These are phyloP conservation scores for Neonectria ditissima DNA, from an alignment of 2,329 filamentous ascomycete genomes.

Conservation along the genomic window DNA sequence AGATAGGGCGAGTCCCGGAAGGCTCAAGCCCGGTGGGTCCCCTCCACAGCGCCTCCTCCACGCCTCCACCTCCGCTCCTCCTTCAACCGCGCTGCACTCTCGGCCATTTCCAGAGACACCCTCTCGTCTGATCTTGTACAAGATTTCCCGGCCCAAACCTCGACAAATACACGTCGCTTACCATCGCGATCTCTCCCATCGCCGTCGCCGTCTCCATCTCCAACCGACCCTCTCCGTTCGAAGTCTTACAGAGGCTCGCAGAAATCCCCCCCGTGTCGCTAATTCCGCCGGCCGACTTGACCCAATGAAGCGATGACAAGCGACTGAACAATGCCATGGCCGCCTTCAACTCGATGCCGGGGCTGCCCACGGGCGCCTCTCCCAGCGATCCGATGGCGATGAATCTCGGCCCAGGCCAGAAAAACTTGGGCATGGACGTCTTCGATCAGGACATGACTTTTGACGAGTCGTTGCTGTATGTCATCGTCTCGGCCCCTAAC, in stretches of 20 bases:
- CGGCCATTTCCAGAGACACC: background rate
- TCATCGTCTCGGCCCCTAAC: slow-evolving; percentile 11
- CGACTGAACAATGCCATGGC: slow-evolving; percentile 65
- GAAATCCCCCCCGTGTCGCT: slow-evolving; percentile 34
- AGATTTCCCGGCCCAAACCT: background rate
- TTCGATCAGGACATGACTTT: slow-evolving; percentile 66
- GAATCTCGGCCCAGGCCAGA: slow-evolving; percentile 53
- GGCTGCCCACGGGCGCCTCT: slow-evolving; percentile 58
- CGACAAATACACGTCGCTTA: slow-evolving; percentile 1
- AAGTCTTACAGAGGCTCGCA: slow-evolving; percentile 29
- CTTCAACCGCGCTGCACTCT: slow-evolving; percentile 20
- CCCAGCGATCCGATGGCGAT: slow-evolving; percentile 61
- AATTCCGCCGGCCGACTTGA: slow-evolving; percentile 33
- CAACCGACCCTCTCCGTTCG: background rate
- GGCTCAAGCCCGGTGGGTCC: slow-evolving; percentile 12
- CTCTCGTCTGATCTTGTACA: slow-evolving; percentile 11
- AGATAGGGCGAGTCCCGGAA: slow-evolving; percentile 21
- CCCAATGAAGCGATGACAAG: slow-evolving; percentile 47
- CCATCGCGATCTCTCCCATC: background rate
- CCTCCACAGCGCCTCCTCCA: slow-evolving; percentile 29
- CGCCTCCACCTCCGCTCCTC: slow-evolving; percentile 25
- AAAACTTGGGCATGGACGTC: slow-evolving; percentile 58
- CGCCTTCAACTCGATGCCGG: slow-evolving; percentile 68
- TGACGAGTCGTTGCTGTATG: slow-evolving; percentile 68
- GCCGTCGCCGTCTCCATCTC: background rate